Evolutionary conservation across 495 filamentous ascomycete genomes (phyloP), one percentile per base, ranked within the genome.

Genomic region (Penicillium argentinense): DNA sequence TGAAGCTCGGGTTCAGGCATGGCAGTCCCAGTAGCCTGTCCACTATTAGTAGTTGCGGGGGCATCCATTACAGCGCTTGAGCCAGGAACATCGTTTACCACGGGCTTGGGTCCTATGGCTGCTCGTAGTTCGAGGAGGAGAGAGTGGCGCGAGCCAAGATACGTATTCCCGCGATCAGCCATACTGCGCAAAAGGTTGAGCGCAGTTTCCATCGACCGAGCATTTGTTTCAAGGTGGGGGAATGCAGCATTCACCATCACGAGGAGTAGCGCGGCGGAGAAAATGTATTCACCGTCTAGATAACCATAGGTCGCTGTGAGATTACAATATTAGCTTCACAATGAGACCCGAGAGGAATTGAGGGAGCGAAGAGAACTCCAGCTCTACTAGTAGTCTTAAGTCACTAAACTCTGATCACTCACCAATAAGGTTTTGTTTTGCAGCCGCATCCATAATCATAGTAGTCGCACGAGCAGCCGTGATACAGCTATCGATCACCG

Each of bases 191-290:
- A 66, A 14, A 77, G 54, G 13, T 49, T 60, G 24, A 77, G 49
- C 2, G 69, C 69, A 2, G 56, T 65, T 22, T 71, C 66, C 74
- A 77, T 76, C 5, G 67, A 57, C 3, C 55, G 47, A 3, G 55
- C 61, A 46, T 64, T 76, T 4, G 53, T 51, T 30, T 66, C 63
- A 23, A 68, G 65, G 19, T 57, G 41, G 2, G 73, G 74, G 32
- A 77, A 76, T 7, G 69, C 73, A 2, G 66, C 67, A 54, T 75
- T 75, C 5, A 74, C 69, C 72, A 78, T 74, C 28, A 78, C 67
- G 8, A 78, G 65, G 5, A 78, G 54, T 11, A 78, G 58, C 9
- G 72, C 70, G 3, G 73, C 73, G 1, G 69, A 73, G 44, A 78
- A 78, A 17, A 68, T 59, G 39, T 78, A 74, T 39, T 78, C 73